Evolutionary conservation across 164 flowering plant genomes (phyloP).

Genomic region (Nymphaea thermarum): DNA sequence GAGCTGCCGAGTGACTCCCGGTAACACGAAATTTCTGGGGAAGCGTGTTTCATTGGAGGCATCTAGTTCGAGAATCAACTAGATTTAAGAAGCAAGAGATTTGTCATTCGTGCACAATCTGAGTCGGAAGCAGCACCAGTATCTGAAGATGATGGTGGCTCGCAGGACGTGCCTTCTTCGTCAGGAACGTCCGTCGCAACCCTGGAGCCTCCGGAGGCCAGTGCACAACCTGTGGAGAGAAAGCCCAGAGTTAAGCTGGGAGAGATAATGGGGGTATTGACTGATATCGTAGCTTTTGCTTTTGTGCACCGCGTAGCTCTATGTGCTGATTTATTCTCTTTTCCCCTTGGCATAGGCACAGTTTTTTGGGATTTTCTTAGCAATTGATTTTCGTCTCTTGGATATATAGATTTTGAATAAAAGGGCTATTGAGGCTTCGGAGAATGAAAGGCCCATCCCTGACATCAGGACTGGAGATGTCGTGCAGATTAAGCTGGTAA

Average conservation of each 20-base stretch:
- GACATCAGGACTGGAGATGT: slow-evolving; percentile 81
- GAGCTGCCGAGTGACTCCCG: not conserved
- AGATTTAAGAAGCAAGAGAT: not conserved
- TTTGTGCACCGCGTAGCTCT: not conserved
- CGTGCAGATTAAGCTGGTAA: slow-evolving; percentile 79
- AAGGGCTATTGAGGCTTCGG: slow-evolving; percentile 72
- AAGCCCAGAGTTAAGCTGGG: slow-evolving; percentile 62
- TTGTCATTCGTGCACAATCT: not conserved
- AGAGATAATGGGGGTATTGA: slow-evolving; percentile 79
- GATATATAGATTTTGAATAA: slow-evolving; percentile 61
- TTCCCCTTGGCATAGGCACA: not conserved
- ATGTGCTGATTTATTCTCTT: not conserved
- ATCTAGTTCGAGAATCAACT: not conserved
- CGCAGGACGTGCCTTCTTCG: not conserved
- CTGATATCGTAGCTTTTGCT: not conserved
- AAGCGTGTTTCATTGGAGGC: not conserved
- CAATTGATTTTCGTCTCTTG: slow-evolving; percentile 3
- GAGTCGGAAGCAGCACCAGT: not conserved
- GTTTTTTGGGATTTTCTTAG: not conserved
- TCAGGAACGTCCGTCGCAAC: not conserved
- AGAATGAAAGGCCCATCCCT: slow-evolving; percentile 46
- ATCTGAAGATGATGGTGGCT: not conserved
- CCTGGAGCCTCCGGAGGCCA: slow-evolving; percentile 10
- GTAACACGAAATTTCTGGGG: not conserved
- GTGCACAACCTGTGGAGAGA: slow-evolving; percentile 11